These are phyloP conservation scores for Guyanaporus albipodus DNA, from an alignment of 768 basidiomycete species.

Conservation along the genomic window DNA sequence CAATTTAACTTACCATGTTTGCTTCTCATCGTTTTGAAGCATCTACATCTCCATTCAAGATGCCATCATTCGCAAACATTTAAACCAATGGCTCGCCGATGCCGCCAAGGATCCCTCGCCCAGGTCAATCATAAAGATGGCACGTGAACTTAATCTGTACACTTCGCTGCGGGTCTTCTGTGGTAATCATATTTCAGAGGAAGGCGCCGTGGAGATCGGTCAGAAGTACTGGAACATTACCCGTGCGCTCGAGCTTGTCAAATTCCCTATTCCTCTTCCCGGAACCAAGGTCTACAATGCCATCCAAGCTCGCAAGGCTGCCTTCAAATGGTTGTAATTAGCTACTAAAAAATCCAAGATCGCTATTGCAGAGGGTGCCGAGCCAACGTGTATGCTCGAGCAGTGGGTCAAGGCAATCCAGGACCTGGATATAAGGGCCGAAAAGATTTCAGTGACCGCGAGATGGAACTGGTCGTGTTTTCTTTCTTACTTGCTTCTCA, in stretches of 20 bases:
- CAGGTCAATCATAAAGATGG: slow-evolving; percentile 80
- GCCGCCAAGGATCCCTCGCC: slow-evolving; percentile 45
- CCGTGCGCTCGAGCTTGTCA: slow-evolving; percentile 92
- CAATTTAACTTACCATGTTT: slow-evolving; percentile 1
- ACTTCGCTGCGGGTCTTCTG: slow-evolving; percentile 96
- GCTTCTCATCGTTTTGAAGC: slow-evolving; percentile 35
- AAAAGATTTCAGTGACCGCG: slow-evolving; percentile 84
- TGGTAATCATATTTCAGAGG: slow-evolving; percentile 81
- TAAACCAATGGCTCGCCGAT: slow-evolving; percentile 65
- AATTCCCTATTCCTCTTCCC: slow-evolving; percentile 93
- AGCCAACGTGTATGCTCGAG: slow-evolving; percentile 88
- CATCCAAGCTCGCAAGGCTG: slow-evolving; percentile 83
- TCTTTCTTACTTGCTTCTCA: slow-evolving; percentile 96
- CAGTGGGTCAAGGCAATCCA: slow-evolving; percentile 80
- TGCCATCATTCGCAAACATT: slow-evolving; percentile 69
- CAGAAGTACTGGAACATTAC: slow-evolving; percentile 98
- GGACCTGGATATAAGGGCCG: slow-evolving; percentile 66
- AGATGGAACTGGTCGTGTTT: slow-evolving; percentile 96
- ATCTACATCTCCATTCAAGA: slow-evolving; percentile 87
- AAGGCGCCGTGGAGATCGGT: slow-evolving; percentile 74
- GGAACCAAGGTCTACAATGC: slow-evolving; percentile 97
- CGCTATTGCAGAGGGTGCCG: slow-evolving; percentile 76
- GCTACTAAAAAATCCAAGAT: slow-evolving; percentile 79
- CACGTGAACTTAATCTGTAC: slow-evolving; percentile 94
- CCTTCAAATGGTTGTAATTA: slow-evolving; percentile 72